A percentile compares a stretch with the other conserved stretches of the same genome.
phyloP scores from a whole-genome alignment of 23 red algal genomes.

The Gracilaria vermiculophylla region DNA sequence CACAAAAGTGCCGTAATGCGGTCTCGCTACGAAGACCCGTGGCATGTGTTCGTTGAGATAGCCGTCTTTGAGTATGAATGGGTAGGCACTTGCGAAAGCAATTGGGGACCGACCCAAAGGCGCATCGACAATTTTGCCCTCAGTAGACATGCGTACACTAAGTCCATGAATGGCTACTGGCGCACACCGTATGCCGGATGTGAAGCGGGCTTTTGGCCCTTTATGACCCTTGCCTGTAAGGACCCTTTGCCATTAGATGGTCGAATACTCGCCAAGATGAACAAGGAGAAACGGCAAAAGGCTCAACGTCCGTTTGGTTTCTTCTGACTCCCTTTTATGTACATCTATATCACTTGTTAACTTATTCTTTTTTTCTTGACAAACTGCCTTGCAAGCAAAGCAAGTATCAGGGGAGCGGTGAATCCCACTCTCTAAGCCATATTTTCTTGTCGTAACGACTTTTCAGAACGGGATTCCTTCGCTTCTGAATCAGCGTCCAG shows the following conservation, averaged over 20 bases:
- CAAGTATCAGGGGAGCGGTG: too few relatives aligned
- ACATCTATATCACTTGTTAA: neutral
- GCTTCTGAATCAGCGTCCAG: conserved; percentile 77
- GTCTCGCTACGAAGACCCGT: conserved; percentile 12
- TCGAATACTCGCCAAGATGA: neutral
- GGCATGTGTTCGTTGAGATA: conserved; percentile 67
- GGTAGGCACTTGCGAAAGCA: conserved; percentile 38
- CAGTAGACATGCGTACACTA: neutral
- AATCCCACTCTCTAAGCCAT: conserved; percentile 21
- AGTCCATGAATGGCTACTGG: conserved; percentile 45
- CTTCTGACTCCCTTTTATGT: conserved; percentile 4
- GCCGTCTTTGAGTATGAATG: conserved; percentile 76
- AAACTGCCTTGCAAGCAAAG: neutral
- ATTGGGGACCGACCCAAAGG: conserved; percentile 25
- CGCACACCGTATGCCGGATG: conserved; percentile 42
- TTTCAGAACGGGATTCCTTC: conserved; percentile 55
- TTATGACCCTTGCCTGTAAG: conserved; percentile 44
- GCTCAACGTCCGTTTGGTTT: conserved; percentile 57
- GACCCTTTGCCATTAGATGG: conserved; percentile 31
- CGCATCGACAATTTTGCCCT: conserved; percentile 25
- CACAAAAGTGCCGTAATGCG: conserved; percentile 45
- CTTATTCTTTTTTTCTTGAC: neutral
- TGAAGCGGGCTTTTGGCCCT: conserved; percentile 77
- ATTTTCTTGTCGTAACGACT: conserved; percentile 69
- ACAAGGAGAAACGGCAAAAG: conserved; percentile 27